Conservation (phyloP, 2,329 filamentous ascomycete species). For the Fusarium sambucinum region DNA sequence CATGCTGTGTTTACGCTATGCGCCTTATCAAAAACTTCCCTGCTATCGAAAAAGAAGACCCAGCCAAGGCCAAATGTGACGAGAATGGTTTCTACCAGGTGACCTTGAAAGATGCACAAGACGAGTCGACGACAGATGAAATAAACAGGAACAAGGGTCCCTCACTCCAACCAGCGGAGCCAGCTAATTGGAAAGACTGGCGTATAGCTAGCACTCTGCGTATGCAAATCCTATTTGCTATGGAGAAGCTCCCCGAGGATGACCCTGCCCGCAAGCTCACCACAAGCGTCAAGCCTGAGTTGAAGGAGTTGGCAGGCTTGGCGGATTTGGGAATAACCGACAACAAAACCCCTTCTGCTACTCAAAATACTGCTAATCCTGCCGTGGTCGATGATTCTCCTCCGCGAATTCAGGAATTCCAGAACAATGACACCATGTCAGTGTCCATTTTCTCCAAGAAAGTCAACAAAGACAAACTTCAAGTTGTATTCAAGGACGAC, state of each 20-base stretch:
- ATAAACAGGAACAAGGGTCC: conserved; percentile 43
- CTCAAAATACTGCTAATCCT: conserved; percentile 28
- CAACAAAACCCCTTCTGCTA: background rate
- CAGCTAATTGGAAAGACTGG: conserved; percentile 46
- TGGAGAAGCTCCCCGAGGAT: conserved; percentile 60
- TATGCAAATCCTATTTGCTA: conserved; percentile 58
- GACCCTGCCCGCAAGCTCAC: conserved; percentile 62
- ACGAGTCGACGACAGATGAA: conserved; percentile 50
- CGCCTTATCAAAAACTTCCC: conserved; percentile 52
- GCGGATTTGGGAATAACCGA: conserved; percentile 22
- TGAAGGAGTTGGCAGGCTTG: conserved; percentile 49
- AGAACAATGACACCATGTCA: conserved; percentile 52
- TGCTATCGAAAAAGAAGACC: conserved; percentile 51
- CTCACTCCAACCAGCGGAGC: conserved; percentile 6
- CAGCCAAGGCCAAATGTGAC: conserved; percentile 53
- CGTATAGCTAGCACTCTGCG: conserved; percentile 61
- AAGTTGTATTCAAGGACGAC: conserved; percentile 51
- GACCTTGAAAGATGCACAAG: conserved; percentile 50
- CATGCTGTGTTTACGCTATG: conserved; percentile 73
- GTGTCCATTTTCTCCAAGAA: conserved; percentile 60
- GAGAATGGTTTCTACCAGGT: conserved; percentile 62
- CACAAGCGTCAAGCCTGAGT: conserved; percentile 49
- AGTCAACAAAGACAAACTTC: conserved; percentile 56
- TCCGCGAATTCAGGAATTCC: conserved; percentile 53
- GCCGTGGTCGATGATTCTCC: conserved; percentile 42